Evolutionary conservation across 805 yeast species (phyloP).

Genomic region (Grigorovia yakushimaensis): DNA sequence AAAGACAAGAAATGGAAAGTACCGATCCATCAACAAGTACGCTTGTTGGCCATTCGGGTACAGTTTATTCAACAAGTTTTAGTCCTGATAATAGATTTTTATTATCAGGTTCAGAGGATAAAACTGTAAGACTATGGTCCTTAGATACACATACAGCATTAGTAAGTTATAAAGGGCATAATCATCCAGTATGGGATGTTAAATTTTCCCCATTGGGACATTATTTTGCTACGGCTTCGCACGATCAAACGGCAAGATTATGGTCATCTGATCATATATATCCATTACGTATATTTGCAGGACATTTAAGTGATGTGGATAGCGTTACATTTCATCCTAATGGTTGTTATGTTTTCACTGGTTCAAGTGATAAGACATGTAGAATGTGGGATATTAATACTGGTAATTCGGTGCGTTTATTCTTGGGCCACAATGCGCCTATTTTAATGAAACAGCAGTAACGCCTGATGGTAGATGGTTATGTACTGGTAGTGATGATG

Average conservation of each 20-base stretch:
- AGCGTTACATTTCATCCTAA: slow-evolving; percentile 94
- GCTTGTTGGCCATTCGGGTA: slow-evolving; percentile 86
- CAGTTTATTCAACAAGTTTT: slow-evolving; percentile 84
- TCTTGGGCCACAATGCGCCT: slow-evolving; percentile 88
- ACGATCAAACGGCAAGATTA: slow-evolving; percentile 92
- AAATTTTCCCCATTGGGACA: slow-evolving; percentile 91
- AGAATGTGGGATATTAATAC: slow-evolving; percentile 95
- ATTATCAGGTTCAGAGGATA: slow-evolving; percentile 81
- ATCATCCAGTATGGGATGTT: slow-evolving; percentile 96
- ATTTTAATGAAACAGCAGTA: slow-evolving; percentile 73
- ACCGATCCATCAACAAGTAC: slow-evolving; percentile 19
- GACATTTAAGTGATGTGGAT: slow-evolving; percentile 94
- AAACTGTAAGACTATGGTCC: slow-evolving; percentile 89
- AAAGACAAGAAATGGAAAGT: slow-evolving; percentile 29
- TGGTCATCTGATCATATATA: slow-evolving; percentile 98
- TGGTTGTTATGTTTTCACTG: slow-evolving; percentile 88
- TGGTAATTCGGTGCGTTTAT: slow-evolving; percentile 84
- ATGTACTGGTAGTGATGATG: slow-evolving; percentile 92
- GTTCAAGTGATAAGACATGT: slow-evolving; percentile 89
- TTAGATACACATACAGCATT: slow-evolving; percentile 80
- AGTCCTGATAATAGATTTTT: slow-evolving; percentile 82
- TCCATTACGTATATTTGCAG: slow-evolving; percentile 92
- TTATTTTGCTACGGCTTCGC: slow-evolving; percentile 96
- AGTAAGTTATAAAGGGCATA: slow-evolving; percentile 93
- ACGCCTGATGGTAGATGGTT: slow-evolving; percentile 97